phyloP scores from a whole-genome alignment of 2,329 filamentous ascomycete genomes.

The Mollisiaceae sp. region DNA sequence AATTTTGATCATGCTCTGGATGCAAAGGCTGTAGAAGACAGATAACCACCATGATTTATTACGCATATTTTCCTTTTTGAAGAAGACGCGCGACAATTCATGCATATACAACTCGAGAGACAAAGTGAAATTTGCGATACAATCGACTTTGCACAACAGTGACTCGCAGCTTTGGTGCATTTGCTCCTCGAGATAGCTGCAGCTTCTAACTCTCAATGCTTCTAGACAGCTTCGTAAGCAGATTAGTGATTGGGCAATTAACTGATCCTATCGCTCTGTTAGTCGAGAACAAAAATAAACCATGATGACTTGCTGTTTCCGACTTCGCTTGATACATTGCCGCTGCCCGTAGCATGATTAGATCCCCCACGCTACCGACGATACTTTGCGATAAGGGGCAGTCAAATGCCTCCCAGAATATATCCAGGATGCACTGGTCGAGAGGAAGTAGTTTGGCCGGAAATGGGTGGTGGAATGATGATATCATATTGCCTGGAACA shows the following conservation, averaged over 20 bases:
- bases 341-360: not conserved
- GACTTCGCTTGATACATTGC: not conserved
- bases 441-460: not conserved
- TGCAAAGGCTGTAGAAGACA: not conserved
- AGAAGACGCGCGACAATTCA: not conserved
- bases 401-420: not conserved
- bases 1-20: not conserved
- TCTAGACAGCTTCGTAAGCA: not conserved
- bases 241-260: not conserved
- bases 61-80: slow-evolving; percentile 2
- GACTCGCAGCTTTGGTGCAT: not conserved
- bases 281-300: no score
- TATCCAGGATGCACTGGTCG: not conserved
- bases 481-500: not conserved
- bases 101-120: not conserved
- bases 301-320: not conserved
- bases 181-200: not conserved
- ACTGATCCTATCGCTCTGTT: not conserved
- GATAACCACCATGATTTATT: not conserved
- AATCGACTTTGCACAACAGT: not conserved
- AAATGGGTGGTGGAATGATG: not conserved
- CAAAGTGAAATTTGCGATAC: not conserved
- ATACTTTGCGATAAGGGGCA: not conserved
- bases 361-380: not conserved
- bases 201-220: not conserved